phyloP scores from a whole-genome alignment of 208 protist species.

The Willaertia magna region DNA sequence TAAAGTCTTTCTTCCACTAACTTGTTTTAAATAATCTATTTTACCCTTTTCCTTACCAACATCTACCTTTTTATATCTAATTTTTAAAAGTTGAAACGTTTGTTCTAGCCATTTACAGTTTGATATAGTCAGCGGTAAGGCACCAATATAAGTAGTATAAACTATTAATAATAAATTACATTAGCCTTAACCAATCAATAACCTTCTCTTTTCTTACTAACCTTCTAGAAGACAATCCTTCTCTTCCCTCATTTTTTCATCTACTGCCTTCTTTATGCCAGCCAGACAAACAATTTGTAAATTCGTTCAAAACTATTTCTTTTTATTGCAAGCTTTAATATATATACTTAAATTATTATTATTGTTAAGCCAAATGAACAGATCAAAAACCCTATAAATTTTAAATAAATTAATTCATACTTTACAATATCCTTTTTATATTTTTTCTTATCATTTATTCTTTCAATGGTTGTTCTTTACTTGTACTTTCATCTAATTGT shows the following conservation, averaged over 20 bases:
- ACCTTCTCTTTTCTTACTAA: background rate
- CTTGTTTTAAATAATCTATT: background rate
- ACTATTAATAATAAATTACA: background rate
- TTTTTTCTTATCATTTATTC: too few species aligned
- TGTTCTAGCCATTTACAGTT: background rate
- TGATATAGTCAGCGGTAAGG: background rate
- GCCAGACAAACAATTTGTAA: too few species aligned
- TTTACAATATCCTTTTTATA: too few species aligned
- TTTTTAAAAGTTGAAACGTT: background rate
- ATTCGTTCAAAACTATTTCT: too few species aligned
- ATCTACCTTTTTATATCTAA: background rate
- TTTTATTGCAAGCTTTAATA: too few species aligned
- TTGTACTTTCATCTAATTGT: too few species aligned
- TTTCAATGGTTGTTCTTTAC: too few species aligned
- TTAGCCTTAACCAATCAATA: background rate
- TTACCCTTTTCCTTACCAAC: background rate
- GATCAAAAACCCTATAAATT: too few species aligned
- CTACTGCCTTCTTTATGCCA: background rate
- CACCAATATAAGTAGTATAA: background rate
- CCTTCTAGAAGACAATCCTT: background rate
- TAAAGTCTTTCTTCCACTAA: background rate
- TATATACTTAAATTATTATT: too few species aligned
- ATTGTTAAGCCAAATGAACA: too few species aligned
- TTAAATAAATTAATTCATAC: too few species aligned
- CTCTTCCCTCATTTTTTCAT: background rate